phyloP scores from a whole-genome alignment of 768 basidiomycete species.

The Epithele typhae region DNA sequence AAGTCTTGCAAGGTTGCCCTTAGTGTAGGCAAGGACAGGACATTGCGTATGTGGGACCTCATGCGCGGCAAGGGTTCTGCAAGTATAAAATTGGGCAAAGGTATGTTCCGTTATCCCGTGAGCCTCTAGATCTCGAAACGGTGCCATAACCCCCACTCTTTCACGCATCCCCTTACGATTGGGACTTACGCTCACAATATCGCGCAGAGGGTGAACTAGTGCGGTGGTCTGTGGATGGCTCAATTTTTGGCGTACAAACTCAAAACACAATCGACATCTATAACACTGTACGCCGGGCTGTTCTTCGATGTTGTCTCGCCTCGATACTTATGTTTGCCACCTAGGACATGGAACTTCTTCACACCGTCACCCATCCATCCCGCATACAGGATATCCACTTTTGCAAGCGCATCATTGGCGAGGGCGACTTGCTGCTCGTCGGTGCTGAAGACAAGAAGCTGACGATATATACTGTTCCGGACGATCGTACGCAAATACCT shows the following conservation, averaged over 20 bases:
- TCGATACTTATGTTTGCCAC: background rate
- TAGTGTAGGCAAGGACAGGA: slow-evolving; percentile 86
- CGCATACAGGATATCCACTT: slow-evolving; percentile 86
- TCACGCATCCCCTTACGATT: too few species aligned
- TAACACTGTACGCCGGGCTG: slow-evolving; percentile 37
- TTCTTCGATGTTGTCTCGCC: background rate
- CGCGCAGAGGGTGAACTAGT: slow-evolving; percentile 85
- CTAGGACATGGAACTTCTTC: slow-evolving; percentile 76
- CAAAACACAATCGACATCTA: slow-evolving; percentile 79
- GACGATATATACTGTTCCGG: slow-evolving; percentile 64
- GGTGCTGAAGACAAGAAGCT: slow-evolving; percentile 90
- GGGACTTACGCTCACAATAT: too few species aligned
- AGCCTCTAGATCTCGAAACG: too few species aligned
- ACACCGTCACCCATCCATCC: slow-evolving; percentile 71
- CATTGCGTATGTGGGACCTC: slow-evolving; percentile 96
- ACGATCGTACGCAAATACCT: slow-evolving; percentile 42
- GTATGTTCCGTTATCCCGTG: slow-evolving; percentile 39
- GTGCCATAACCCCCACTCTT: too few species aligned
- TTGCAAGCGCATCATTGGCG: slow-evolving; percentile 50
- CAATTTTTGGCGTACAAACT: slow-evolving; percentile 75
- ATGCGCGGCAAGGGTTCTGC: slow-evolving; percentile 91
- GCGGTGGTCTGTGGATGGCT: slow-evolving; percentile 77
- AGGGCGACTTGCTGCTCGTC: slow-evolving; percentile 70
- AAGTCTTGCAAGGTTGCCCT: slow-evolving; percentile 90
- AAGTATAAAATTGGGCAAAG: slow-evolving; percentile 85